Base-by-base conservation (phyloP, 2,329 filamentous ascomycete genomes). In the Exophiala bonariae region DNA sequence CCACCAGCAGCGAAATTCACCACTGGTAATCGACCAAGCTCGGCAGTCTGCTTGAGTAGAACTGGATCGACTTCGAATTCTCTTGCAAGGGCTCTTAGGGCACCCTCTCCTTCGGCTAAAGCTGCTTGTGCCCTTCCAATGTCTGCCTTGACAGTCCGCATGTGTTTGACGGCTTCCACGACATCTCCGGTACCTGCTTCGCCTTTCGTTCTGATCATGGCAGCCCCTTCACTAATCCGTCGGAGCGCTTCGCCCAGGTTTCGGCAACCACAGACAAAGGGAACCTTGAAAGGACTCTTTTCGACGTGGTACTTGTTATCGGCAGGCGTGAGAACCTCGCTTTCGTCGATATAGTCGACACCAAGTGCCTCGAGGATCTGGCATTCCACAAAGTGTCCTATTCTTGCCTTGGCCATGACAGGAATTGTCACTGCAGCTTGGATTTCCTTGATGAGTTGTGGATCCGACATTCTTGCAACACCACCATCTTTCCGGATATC, bases 1-100 rank as follows among this genome's bases (percentile, higher is more conserved):
- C 93, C 93, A n/a, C 93, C 93, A 3, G 93, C 93, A 0, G 93
- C 93, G 61, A 99, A 97, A 78, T 97, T 97, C 56, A 99, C 93
- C 1, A 97, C 92, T 2, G 93, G 93, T 44, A 99, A 76, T 41
- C 93, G 80, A 34, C 90, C 90, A 56, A 95, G 78, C 75, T 90
- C 83, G 1, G 90, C 92, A 0, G 89, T 92, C 77, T 96, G 83
- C 68, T 85, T 86, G 26, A 99, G 80, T 52, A 99, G 76, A 7
- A 82, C 81, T 49, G 83, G 88, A 47, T 93, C 86, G 45, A 82
- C 84, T 54, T 85, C 87, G 39, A 96, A 79, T 66, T 95, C 85
- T 60, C 91, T 85, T 5, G 92, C 92, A 50, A 90, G 77, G 32
- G 85, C 81, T 41, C 90, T 80, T 30, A 96, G 77, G 44, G 92